Evolutionary conservation across 495 filamentous ascomycete genomes (phyloP).

Genomic region (Daldinia loculata): DNA sequence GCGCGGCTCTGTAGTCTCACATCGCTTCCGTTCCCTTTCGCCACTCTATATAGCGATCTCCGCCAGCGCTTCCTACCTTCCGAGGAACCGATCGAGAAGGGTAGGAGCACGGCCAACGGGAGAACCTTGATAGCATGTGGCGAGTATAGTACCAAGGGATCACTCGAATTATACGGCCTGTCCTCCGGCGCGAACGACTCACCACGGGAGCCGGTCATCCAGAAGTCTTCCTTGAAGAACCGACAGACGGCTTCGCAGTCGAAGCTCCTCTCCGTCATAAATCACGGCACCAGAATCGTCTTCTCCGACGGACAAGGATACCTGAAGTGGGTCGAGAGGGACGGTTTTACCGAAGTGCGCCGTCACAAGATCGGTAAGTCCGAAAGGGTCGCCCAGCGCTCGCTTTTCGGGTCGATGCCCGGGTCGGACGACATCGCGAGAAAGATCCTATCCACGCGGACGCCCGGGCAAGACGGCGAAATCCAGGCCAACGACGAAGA

Average conservation of each 20-base stretch:
- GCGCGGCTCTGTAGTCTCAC: constrained; percentile 81
- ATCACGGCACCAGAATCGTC: constrained; percentile 85
- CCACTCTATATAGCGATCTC: constrained; percentile 61
- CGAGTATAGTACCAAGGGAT: constrained; percentile 94
- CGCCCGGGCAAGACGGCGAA: constrained; percentile 42
- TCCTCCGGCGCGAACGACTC: constrained; percentile 37
- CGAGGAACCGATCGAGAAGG: constrained; percentile 59
- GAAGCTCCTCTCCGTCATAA: constrained; percentile 83
- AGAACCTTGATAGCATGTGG: constrained; percentile 82
- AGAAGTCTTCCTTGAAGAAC: constrained; percentile 67
- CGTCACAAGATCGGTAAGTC: constrained; percentile 72
- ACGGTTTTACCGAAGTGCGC: constrained; percentile 82
- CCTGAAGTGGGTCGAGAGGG: constrained; percentile 91
- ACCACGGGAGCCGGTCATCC: constrained; percentile 48
- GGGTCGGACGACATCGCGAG: constrained; percentile 71
- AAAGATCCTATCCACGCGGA: constrained; percentile 72
- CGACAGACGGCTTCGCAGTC: constrained; percentile 82
- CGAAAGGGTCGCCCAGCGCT: constrained; percentile 48
- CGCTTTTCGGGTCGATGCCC: constrained; percentile 59
- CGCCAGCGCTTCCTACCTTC: constrained; percentile 62
- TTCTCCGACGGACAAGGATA: constrained; percentile 85
- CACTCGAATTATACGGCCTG: constrained; percentile 85
- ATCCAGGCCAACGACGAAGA: constrained; percentile 64
- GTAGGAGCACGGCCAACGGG: constrained; percentile 59
- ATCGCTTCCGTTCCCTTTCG: constrained; percentile 74